Evolutionary conservation across 2,329 filamentous ascomycete genomes (phyloP).

Genomic region (Aureobasidium sp.): DNA sequence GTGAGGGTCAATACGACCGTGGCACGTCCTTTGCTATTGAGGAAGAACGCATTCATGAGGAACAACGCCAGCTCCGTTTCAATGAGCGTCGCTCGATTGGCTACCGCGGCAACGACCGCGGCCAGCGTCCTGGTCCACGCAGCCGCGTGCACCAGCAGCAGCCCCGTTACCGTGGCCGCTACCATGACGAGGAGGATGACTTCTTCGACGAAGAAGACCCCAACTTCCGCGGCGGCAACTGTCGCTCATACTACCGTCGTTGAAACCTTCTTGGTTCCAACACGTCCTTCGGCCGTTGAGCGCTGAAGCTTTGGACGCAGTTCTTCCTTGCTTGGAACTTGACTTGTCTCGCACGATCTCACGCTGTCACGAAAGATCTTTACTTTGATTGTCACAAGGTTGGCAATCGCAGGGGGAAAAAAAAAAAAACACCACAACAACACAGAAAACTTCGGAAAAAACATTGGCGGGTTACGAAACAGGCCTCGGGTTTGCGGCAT

Average conservation of each 20-base stretch:
- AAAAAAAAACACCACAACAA: no score
- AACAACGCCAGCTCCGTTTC: neutral
- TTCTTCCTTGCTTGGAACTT: neutral
- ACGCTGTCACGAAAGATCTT: neutral
- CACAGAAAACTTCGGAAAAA: neutral
- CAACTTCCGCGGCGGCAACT: neutral
- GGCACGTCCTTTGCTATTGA: conserved; percentile 49
- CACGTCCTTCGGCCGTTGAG: neutral
- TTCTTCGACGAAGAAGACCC: neutral
- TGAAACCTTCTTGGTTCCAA: neutral
- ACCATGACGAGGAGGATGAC: neutral
- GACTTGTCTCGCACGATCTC: neutral
- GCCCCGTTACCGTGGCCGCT: neutral
- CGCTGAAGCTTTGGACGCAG: neutral
- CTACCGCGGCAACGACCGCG: neutral
- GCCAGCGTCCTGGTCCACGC: neutral
- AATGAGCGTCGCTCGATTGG: neutral
- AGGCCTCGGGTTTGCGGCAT: neutral
- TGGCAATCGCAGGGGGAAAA: neutral
- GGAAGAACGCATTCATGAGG: conserved; percentile 21
- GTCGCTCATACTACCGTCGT: neutral
- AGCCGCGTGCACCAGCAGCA: neutral
- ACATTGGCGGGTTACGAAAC: neutral
- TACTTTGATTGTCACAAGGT: no score
- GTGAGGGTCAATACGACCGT: conserved; percentile 70